phyloP scores from a whole-genome alignment of 2,329 filamentous ascomycete species.

The Neopestalotiopsis sp. region DNA sequence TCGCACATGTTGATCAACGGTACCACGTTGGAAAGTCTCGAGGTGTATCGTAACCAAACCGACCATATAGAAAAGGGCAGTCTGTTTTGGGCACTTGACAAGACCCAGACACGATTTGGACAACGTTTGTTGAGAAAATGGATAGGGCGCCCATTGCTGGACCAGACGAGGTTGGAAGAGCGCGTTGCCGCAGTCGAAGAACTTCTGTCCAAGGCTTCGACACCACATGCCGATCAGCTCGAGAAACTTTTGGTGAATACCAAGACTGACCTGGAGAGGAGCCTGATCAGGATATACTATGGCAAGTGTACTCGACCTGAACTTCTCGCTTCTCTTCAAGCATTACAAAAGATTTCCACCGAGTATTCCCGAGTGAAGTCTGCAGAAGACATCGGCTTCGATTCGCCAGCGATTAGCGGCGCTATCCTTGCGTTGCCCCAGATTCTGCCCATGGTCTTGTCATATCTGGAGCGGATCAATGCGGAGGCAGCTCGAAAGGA shows the following conservation, averaged over 20 bases:
- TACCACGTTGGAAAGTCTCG: slow-evolving; percentile 90
- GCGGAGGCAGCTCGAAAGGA: slow-evolving; percentile 80
- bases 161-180: slow-evolving; percentile 75
- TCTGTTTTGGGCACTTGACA: slow-evolving; percentile 93
- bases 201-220: slow-evolving; percentile 71
- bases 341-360: slow-evolving; percentile 78
- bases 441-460: slow-evolving; percentile 74
- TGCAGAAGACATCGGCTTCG: slow-evolving; percentile 72
- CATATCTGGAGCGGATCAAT: slow-evolving; percentile 85
- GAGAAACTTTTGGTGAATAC: slow-evolving; percentile 73
- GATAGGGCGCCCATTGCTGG: slow-evolving; percentile 88
- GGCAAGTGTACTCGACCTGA: slow-evolving; percentile 93
- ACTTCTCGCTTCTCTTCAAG: slow-evolving; percentile 82
- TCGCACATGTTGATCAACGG: slow-evolving; percentile 97
- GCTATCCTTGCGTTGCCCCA: slow-evolving; percentile 77
- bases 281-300: slow-evolving; percentile 94
- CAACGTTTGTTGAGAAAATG: slow-evolving; percentile 89
- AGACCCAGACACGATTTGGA: slow-evolving; percentile 88
- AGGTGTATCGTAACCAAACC: slow-evolving; percentile 94
- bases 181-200: slow-evolving; percentile 87
- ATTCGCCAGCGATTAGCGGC: slow-evolving; percentile 69
- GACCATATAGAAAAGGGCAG: slow-evolving; percentile 86
- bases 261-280: slow-evolving; percentile 87
- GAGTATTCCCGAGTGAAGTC: slow-evolving; percentile 74
- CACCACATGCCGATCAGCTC: slow-evolving; percentile 73